Conservation (phyloP, 129 eudicot species). For the Oenanthe sinensis region DNA sequence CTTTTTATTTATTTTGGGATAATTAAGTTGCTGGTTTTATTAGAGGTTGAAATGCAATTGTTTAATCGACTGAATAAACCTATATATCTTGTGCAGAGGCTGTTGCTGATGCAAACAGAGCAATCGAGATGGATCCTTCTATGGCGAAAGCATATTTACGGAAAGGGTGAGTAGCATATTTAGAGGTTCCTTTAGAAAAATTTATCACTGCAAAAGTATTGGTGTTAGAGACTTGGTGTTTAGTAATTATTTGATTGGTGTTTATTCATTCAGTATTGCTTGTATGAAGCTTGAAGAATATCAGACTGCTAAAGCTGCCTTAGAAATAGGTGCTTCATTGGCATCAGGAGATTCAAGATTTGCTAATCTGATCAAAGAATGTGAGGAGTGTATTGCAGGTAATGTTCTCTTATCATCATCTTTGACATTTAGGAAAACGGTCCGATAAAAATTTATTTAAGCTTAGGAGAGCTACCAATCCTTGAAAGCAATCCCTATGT, state of each 20-base stretch:
- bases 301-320: slow-evolving; percentile 80
- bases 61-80: background rate
- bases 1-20: background rate
- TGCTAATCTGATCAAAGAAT: slow-evolving; percentile 65
- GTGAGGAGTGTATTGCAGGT: slow-evolving; percentile 83
- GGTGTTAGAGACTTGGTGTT: background rate
- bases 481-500: background rate
- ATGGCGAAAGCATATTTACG: slow-evolving; percentile 73
- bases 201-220: background rate
- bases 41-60: background rate
- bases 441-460: no score
- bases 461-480: background rate
- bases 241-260: background rate
- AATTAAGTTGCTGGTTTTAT: background rate
- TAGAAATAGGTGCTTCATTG: slow-evolving; percentile 62
- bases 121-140: slow-evolving; percentile 68
- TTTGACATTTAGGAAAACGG: no score
- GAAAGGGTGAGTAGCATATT: slow-evolving; percentile 57
- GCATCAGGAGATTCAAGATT: slow-evolving; percentile 72
- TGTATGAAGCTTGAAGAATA: slow-evolving; percentile 88
- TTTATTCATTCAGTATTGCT: slow-evolving; percentile 45
- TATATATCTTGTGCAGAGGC: slow-evolving; percentile 55
- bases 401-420: background rate
- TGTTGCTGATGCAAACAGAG: slow-evolving; percentile 85
- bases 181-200: no score